Percentiles rank a stretch among this genome's conserved stretches.
These are phyloP conservation scores for Moricandia moricandioides DNA, from an alignment of 345 rosid genomes.

Conservation along the genomic window DNA sequence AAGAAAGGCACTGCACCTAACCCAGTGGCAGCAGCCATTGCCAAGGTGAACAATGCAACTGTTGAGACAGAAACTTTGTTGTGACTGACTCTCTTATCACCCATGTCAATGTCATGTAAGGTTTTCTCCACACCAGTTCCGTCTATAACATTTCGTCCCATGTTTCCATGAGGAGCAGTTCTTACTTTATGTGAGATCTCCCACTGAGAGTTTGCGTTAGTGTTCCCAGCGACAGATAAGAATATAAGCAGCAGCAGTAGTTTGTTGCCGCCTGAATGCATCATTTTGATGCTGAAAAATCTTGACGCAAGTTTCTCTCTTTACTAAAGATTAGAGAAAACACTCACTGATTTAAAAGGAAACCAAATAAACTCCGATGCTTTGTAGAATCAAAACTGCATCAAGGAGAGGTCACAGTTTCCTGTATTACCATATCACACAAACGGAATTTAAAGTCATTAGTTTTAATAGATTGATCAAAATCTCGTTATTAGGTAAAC, in stretches of 20 bases:
- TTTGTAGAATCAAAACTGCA: constrained; percentile 26
- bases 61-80: constrained; percentile 85
- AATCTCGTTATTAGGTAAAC: no score
- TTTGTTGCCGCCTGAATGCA: constrained; percentile 18
- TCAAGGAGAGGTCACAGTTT: constrained; percentile 4
- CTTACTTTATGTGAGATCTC: constrained; percentile 43
- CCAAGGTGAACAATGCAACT: constrained; percentile 85
- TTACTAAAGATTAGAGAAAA: neutral
- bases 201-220: constrained; percentile 41
- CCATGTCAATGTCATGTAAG: constrained; percentile 39
- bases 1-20: constrained; percentile 97
- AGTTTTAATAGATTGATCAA: no score
- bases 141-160: constrained; percentile 55
- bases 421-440: constrained; percentile 24
- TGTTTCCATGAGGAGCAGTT: constrained; percentile 66
- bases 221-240: constrained; percentile 30
- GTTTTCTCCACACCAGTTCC: constrained; percentile 63
- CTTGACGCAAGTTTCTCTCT: neutral
- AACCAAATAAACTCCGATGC: constrained; percentile 9
- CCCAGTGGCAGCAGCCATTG: constrained; percentile 99
- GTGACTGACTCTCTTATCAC: constrained; percentile 49
- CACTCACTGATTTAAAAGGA: neutral
- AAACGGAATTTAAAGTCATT: neutral
- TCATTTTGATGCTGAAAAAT: constrained; percentile 26
- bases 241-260: constrained; percentile 30